A percentile compares a stretch with the other conserved stretches of the same genome.
These are phyloP conservation scores for Puya raimondii DNA, from an alignment of 176 grass and related monocot species.

Conservation along the genomic window DNA sequence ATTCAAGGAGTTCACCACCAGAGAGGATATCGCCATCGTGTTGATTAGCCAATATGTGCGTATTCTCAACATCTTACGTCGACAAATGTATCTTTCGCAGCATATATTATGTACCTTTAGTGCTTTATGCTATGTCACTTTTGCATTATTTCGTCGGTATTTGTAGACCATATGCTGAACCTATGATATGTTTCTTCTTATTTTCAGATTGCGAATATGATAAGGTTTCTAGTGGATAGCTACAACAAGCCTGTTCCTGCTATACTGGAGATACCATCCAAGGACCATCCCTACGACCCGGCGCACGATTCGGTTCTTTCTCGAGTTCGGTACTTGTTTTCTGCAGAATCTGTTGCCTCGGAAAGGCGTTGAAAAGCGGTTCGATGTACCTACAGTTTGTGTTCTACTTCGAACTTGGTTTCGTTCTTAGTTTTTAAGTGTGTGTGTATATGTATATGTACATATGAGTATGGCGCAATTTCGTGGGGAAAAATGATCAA, in stretches of 20 bases:
- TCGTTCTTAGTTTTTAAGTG: too few species aligned
- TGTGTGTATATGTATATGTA: too few species aligned
- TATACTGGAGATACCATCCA: slow-evolving; percentile 85
- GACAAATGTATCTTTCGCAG: not conserved
- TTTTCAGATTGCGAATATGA: slow-evolving; percentile 71
- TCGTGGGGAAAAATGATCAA: too few species aligned
- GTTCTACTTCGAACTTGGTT: too few species aligned
- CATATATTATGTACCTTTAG: not conserved
- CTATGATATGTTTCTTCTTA: not conserved
- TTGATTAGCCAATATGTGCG: slow-evolving; percentile 84
- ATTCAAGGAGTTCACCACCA: slow-evolving; percentile 64
- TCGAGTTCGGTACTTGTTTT: slow-evolving; percentile 74
- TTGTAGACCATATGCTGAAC: not conserved
- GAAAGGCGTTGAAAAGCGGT: slow-evolving; percentile 35
- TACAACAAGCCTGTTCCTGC: slow-evolving; percentile 81
- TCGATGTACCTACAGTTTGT: too few species aligned
- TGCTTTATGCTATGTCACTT: too few species aligned
- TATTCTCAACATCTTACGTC: not conserved
- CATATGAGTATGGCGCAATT: too few species aligned
- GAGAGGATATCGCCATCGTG: slow-evolving; percentile 70
- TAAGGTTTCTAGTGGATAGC: slow-evolving; percentile 68
- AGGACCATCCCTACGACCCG: slow-evolving; percentile 92
- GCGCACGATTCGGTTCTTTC: slow-evolving; percentile 58
- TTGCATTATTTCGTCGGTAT: not conserved
- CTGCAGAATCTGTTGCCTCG: slow-evolving; percentile 58